Conservation (phyloP, 257 asterid genomes). For the Henckelia pumila region DNA sequence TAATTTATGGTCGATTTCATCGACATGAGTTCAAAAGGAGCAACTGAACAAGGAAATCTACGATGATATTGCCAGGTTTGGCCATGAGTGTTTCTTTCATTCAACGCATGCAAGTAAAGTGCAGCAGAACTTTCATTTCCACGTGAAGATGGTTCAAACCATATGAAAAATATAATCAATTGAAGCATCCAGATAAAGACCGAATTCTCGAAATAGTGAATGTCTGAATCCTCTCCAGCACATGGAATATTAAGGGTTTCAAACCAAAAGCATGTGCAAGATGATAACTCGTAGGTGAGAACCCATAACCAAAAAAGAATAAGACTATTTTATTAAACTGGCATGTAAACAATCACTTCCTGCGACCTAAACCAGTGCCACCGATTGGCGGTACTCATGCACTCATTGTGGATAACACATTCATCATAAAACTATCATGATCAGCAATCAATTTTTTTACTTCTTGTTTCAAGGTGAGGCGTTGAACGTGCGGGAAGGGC, state of each 20-base stretch:
- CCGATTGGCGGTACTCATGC: background rate
- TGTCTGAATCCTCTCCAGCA: background rate
- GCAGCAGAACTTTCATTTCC: background rate
- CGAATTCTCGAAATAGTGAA: background rate
- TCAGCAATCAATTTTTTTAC: background rate
- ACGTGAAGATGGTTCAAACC: background rate
- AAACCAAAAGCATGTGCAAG: background rate
- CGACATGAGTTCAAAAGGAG: background rate
- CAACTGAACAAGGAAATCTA: slow-evolving; percentile 12
- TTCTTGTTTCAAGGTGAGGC: background rate
- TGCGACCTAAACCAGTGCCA: background rate
- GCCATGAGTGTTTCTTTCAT: slow-evolving; percentile 7
- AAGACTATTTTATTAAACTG: background rate
- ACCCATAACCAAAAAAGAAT: background rate
- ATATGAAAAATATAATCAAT: background rate
- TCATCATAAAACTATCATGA: background rate
- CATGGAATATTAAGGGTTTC: background rate
- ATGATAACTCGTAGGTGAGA: no score
- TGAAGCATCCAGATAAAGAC: background rate
- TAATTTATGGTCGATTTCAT: background rate
- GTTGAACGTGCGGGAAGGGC: background rate
- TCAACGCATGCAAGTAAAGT: background rate
- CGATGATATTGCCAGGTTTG: background rate
- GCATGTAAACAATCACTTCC: background rate
- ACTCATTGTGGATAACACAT: background rate